Evolutionary conservation across 805 yeast genomes (phyloP).

Genomic region (Martiniozyma abietophila): DNA sequence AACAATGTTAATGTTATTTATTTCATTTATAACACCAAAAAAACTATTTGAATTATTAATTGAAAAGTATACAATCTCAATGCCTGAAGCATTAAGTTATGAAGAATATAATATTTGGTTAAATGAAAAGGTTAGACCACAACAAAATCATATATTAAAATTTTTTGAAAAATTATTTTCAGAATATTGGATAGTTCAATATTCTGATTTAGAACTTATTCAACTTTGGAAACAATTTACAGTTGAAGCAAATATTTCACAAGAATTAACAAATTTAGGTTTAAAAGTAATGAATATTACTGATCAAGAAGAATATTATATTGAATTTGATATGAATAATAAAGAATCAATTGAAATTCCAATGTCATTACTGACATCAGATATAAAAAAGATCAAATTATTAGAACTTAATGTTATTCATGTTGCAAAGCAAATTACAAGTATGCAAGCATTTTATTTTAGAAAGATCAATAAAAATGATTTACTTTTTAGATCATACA

Average conservation of each 20-base stretch:
- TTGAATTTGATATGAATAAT: conserved; percentile 16
- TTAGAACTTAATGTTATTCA: conserved; percentile 65
- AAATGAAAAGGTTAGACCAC: conserved; percentile 57
- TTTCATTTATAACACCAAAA: conserved; percentile 60
- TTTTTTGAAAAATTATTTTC: conserved; percentile 59
- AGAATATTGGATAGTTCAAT: conserved; percentile 60
- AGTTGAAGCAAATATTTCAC: conserved; percentile 7
- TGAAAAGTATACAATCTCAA: conserved; percentile 56
- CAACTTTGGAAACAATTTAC: conserved; percentile 21
- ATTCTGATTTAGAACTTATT: conserved; percentile 37
- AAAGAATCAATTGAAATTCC: conserved; percentile 8
- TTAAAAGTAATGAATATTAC: conserved; percentile 15
- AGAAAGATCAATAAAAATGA: conserved; percentile 62
- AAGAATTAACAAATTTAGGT: conserved; percentile 15
- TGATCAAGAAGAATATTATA: conserved; percentile 20
- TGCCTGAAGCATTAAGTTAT: conserved; percentile 81
- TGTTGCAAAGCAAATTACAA: conserved; percentile 76
- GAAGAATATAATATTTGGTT: conserved; percentile 78
- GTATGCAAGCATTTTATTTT: conserved; percentile 65
- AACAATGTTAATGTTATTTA: conserved; percentile 65
- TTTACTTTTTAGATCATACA: conserved; percentile 71
- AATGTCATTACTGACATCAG: conserved; percentile 15
- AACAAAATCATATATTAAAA: conserved; percentile 55
- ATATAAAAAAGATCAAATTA: conserved; percentile 35
- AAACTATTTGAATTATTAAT: conserved; percentile 53